Evolutionary conservation across 805 yeast species (phyloP).

Genomic region (Wickerhamomyces tratensis): DNA sequence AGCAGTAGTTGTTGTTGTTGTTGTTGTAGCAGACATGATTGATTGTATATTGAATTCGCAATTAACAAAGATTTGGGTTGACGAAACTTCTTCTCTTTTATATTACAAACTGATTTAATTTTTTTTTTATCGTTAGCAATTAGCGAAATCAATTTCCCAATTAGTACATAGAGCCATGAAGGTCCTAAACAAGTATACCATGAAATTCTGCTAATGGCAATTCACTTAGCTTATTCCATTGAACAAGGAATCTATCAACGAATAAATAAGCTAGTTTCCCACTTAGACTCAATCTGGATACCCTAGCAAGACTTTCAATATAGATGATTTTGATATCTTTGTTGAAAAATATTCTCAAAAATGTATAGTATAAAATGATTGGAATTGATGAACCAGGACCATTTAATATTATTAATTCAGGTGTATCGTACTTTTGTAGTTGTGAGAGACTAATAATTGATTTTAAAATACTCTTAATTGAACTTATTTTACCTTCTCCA

Average conservation of each 20-base stretch:
- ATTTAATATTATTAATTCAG: slow-evolving; percentile 43
- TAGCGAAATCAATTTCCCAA: too few species aligned
- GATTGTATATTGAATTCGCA: too few species aligned
- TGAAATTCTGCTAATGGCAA: slow-evolving; percentile 61
- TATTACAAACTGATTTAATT: too few species aligned
- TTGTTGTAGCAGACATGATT: too few species aligned
- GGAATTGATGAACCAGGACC: slow-evolving; percentile 85
- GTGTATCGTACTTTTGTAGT: slow-evolving; percentile 18
- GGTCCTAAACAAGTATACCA: slow-evolving; percentile 59
- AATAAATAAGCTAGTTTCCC: slow-evolving; percentile 67
- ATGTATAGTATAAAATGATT: slow-evolving; percentile 46
- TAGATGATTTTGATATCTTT: slow-evolving; percentile 55
- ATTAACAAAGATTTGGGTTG: too few species aligned
- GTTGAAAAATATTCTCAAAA: slow-evolving; percentile 37
- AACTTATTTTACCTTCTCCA: slow-evolving; percentile 40
- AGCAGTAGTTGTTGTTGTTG: too few species aligned
- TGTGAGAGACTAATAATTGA: slow-evolving; percentile 20
- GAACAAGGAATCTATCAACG: slow-evolving; percentile 74
- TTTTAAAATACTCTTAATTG: slow-evolving; percentile 33
- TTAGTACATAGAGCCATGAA: too few species aligned
- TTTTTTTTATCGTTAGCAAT: too few species aligned
- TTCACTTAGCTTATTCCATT: slow-evolving; percentile 62
- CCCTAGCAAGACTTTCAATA: slow-evolving; percentile 83
- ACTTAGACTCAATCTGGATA: slow-evolving; percentile 60
- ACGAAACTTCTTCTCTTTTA: too few species aligned